Evolutionary conservation across 352 stramenopile genomes (phyloP), one percentile per base, ranked within the genome.

Genomic region (Phytophthora tentaculata): DNA sequence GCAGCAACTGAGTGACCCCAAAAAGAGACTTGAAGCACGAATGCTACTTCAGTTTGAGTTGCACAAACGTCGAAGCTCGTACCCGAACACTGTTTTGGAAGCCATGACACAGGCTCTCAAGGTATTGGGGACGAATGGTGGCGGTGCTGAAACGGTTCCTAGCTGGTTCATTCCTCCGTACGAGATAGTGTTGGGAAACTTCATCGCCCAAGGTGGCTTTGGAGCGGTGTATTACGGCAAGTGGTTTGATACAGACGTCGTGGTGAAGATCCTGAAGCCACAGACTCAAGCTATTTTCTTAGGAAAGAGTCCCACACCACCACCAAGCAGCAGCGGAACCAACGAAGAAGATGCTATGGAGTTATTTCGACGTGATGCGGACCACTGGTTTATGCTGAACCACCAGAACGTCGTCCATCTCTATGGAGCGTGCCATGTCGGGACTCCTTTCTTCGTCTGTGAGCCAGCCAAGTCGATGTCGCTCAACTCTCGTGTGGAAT

Each of bases 341-440:
- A 44, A 17, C 56, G 66, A 56, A 17, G 54, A 65, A 52, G 57
- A 70, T 35, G 23, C 56, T n/a, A 60, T 68, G 32, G 49, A 63
- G 16, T 24, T 65, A 14, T 80, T 80, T 49, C 53, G 52, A 22
- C 43, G 55, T 6, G 73, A 77, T 41, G 73, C 61, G 7, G 53
- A 70, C 32, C 56, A 73, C 41, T 80, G 73, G 69, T 70, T 71
- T 44, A 64, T 62, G 22, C 56, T 80, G 16, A 69, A 69, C 37
- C 73, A 80, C 28, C 64, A 70, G 39, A 71, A 80, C 24, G 45
- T 77, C 9, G 57, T 80, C n/a, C 52, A 72, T 16, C 58, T 80
- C 47, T 80, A 73, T 22, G 73, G 69, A 19, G 64, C 73, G 1
- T 79, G 67, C 23, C 71, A 79, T 28, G 58, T 79, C 26, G 71